Evolutionary conservation across 2,329 filamentous ascomycete species (phyloP).

Genomic region (Scolecobasidium constrictum): DNA sequence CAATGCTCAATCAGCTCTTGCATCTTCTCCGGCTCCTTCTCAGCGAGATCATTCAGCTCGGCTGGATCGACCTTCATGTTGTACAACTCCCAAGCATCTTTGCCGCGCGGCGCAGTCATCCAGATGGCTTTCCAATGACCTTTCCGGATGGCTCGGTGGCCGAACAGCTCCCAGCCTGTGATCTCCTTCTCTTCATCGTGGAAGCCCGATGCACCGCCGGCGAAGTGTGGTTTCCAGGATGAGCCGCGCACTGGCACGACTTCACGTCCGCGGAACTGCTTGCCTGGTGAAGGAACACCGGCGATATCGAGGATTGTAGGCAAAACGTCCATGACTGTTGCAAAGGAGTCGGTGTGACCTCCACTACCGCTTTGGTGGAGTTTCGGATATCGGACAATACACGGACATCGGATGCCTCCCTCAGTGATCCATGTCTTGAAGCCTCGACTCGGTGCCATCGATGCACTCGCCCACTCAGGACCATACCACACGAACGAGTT

Average conservation of each 20-base stretch:
- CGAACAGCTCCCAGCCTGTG: conserved; percentile 36
- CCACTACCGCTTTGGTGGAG: background rate
- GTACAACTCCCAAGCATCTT: conserved; percentile 8
- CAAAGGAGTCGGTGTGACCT: background rate
- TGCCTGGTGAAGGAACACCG: too few species aligned
- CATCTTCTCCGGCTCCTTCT: conserved; percentile 31
- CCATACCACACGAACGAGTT: background rate
- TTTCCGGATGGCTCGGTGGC: conserved; percentile 5
- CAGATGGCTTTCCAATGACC: conserved; percentile 6
- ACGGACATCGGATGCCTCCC: background rate
- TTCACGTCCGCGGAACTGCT: conserved; percentile 14
- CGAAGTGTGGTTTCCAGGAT: background rate
- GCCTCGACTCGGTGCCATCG: conserved; percentile 38
- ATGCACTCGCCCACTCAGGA: conserved; percentile 44
- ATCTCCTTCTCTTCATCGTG: conserved; percentile 35
- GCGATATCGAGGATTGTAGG: conserved; percentile 35
- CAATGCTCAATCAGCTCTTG: conserved; percentile 41
- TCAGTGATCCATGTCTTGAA: conserved; percentile 36
- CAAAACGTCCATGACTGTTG: conserved; percentile 31
- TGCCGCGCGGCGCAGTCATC: background rate
- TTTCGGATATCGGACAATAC: background rate
- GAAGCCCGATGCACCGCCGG: conserved; percentile 16
- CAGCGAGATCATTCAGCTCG: conserved; percentile 21
- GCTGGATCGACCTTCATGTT: conserved; percentile 2
- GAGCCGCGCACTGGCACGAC: background rate